Conservation (phyloP, 176 grass and related monocot genomes). For the Rhynchospora pubera region DNA sequence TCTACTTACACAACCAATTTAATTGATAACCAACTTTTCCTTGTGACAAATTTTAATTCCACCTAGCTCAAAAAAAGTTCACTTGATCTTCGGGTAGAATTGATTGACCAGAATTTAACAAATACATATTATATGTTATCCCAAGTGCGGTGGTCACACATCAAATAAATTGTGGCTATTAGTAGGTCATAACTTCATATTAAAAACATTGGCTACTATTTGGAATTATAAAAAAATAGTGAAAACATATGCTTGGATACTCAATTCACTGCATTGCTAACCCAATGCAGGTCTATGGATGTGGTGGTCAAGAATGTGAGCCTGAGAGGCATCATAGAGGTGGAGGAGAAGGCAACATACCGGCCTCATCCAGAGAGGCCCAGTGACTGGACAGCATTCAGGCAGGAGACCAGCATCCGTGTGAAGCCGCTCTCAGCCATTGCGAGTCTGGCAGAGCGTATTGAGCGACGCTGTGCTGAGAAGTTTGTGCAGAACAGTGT, state of each 20-base stretch:
- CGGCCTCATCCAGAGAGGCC: constrained; percentile 67
- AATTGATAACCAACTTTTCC: neutral
- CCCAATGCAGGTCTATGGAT: constrained; percentile 52
- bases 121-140: too few relatives aligned
- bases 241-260: neutral
- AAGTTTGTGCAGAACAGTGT: constrained; percentile 72
- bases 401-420: constrained; percentile 79
- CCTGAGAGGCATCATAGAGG: constrained; percentile 62
- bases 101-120: too few relatives aligned
- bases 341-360: constrained; percentile 72
- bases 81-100: too few relatives aligned
- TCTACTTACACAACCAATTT: neutral
- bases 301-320: constrained; percentile 71
- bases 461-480: constrained; percentile 77
- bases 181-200: too few relatives aligned
- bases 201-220: too few relatives aligned
- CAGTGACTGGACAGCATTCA: constrained; percentile 71
- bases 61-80: too few relatives aligned
- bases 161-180: too few relatives aligned
- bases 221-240: neutral
- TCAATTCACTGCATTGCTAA: neutral
- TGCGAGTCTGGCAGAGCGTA: constrained; percentile 76
- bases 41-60: neutral
- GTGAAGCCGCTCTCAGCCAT: constrained; percentile 71
- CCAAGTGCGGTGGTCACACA: too few relatives aligned